These are phyloP conservation scores for Ogataea philodendri DNA, from an alignment of 805 yeast species.

Conservation along the genomic window DNA sequence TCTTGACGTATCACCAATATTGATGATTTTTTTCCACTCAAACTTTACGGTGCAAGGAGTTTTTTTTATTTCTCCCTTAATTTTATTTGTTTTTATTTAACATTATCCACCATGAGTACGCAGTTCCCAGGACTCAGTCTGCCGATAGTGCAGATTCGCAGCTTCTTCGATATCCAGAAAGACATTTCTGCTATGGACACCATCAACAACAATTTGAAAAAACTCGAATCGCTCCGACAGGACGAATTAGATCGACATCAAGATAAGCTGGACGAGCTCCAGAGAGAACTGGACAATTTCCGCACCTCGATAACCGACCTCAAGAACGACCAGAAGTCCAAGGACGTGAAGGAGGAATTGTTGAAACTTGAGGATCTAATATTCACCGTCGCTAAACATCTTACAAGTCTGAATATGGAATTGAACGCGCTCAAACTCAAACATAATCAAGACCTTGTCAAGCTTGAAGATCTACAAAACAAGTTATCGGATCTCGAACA, in stretches of 20 bases:
- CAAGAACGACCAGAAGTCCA: slow-evolving; percentile 30
- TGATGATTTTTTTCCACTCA: slow-evolving; percentile 1
- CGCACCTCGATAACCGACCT: slow-evolving; percentile 24
- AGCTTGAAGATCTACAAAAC: slow-evolving; percentile 34
- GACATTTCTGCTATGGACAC: slow-evolving; percentile 21
- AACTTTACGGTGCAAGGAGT: slow-evolving; percentile 8
- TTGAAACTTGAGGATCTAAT: slow-evolving; percentile 43
- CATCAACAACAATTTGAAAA: slow-evolving; percentile 17
- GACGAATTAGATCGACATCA: slow-evolving; percentile 17
- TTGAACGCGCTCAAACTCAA: slow-evolving; percentile 40
- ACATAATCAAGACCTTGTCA: slow-evolving; percentile 38
- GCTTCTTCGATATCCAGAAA: slow-evolving; percentile 21
- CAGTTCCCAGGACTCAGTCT: slow-evolving; percentile 22
- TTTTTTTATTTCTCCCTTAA: not conserved
- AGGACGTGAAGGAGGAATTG: slow-evolving; percentile 33
- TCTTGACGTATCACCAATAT: slow-evolving; percentile 4
- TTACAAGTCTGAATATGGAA: slow-evolving; percentile 48
- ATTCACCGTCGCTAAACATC: slow-evolving; percentile 49
- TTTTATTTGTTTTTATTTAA: slow-evolving; percentile 9
- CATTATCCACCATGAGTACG: slow-evolving; percentile 19
- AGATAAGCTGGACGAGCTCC: slow-evolving; percentile 16
- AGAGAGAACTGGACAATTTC: slow-evolving; percentile 19
- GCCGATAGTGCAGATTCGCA: slow-evolving; percentile 21
- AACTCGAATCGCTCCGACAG: slow-evolving; percentile 16
- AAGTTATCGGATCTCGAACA: slow-evolving; percentile 25